phyloP scores from a whole-genome alignment of 495 filamentous ascomycete genomes.

The Xylaria longipes region DNA sequence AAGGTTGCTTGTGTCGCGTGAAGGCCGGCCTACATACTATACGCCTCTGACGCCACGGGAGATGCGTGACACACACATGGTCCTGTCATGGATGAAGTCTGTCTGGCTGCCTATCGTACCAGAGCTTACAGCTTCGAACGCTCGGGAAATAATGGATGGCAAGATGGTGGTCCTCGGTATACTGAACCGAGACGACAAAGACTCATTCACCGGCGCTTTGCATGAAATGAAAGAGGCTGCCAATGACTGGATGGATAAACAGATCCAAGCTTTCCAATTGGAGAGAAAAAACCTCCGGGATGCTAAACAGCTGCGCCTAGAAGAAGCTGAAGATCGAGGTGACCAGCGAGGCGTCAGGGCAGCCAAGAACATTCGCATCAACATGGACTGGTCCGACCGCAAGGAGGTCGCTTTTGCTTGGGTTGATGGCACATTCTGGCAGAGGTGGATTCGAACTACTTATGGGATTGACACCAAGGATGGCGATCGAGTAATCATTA shows the following conservation, averaged over 20 bases:
- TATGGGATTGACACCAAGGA: constrained; percentile 87
- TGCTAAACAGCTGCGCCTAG: constrained; percentile 91
- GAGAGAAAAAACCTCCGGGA: constrained; percentile 92
- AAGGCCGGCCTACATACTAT: constrained; percentile 89
- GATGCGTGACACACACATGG: constrained; percentile 82
- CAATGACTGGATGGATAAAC: constrained; percentile 97
- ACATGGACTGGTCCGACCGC: constrained; percentile 82
- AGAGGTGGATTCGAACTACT: constrained; percentile 91
- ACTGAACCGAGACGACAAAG: constrained; percentile 76
- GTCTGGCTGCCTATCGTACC: constrained; percentile 98
- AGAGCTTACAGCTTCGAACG: constrained; percentile 89
- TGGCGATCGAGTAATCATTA: constrained; percentile 92
- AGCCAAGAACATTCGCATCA: constrained; percentile 92
- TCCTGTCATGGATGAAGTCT: constrained; percentile 91
- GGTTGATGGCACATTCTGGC: constrained; percentile 98
- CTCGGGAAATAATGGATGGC: constrained; percentile 91
- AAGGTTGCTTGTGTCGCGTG: constrained; percentile 83
- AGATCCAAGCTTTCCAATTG: constrained; percentile 83
- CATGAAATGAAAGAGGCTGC: constrained; percentile 95
- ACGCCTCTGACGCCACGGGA: constrained; percentile 80
- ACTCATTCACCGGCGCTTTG: constrained; percentile 78
- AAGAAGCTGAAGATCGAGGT: constrained; percentile 92
- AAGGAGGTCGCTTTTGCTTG: constrained; percentile 97
- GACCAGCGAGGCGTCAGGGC: constrained; percentile 84
- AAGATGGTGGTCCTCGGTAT: constrained; percentile 93